phyloP scores from a whole-genome alignment of 192 early-diverging fungal genomes.

The Diversispora epigaea region DNA sequence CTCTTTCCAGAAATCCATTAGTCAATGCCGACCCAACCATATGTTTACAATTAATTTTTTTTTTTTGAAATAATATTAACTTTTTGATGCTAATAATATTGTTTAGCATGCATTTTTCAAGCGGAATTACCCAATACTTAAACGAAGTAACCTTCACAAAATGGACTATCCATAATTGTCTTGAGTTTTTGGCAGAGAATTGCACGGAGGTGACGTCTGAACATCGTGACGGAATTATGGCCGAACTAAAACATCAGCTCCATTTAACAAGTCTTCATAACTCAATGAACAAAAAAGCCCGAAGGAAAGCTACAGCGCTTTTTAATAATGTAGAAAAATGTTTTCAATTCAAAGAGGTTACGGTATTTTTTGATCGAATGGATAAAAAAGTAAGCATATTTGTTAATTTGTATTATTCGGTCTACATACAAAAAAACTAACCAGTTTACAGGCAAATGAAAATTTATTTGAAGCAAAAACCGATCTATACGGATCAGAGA shows the following conservation, averaged over 20 bases:
- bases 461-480: background rate
- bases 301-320: conserved; percentile 3
- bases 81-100: background rate
- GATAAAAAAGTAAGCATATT: conserved; percentile 23
- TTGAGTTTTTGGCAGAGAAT: conserved; percentile 4
- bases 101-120: background rate
- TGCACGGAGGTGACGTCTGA: conserved; percentile 1
- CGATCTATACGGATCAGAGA: too few species aligned
- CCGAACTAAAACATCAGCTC: conserved; percentile 24
- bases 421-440: conserved; percentile 23
- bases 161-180: conserved; percentile 12
- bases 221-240: conserved; percentile 10
- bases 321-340: background rate
- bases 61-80: too few species aligned
- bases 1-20: background rate
- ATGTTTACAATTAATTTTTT: background rate
- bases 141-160: background rate
- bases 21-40: too few species aligned
- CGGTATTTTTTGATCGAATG: conserved; percentile 1
- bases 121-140: background rate
- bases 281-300: conserved; percentile 12
- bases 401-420: conserved; percentile 26
- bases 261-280: conserved; percentile 20
- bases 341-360: conserved; percentile 23
- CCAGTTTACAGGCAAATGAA: conserved; percentile 11